phyloP scores from a whole-genome alignment of 495 filamentous ascomycete species.

The Pseudoneurospora amorphoporcata region DNA sequence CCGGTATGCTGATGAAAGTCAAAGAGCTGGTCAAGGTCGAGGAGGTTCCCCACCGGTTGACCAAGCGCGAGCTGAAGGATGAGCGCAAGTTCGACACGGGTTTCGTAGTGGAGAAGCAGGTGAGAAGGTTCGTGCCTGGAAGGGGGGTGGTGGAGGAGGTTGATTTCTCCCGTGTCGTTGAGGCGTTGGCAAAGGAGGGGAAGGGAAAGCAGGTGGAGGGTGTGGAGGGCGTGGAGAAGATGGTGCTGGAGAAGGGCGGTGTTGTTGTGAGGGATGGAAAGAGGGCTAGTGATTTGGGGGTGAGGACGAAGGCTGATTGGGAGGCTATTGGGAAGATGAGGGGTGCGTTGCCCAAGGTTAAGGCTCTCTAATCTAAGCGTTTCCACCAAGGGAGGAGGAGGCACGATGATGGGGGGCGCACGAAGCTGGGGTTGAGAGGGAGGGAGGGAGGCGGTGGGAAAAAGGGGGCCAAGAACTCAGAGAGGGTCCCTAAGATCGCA shows the following conservation, averaged over 20 bases:
- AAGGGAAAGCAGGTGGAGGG: neutral
- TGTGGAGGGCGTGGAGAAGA: neutral
- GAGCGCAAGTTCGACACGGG: conserved; percentile 72
- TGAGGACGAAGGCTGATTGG: neutral
- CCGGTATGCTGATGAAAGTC: conserved; percentile 94
- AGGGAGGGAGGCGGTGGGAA: neutral
- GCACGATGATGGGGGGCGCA: neutral
- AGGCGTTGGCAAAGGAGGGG: neutral
- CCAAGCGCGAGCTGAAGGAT: conserved; percentile 60
- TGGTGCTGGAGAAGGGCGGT: neutral
- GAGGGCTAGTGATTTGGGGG: neutral
- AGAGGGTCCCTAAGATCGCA: neutral
- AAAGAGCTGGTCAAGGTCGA: conserved; percentile 87
- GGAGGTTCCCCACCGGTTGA: conserved; percentile 66
- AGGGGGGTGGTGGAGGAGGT: neutral
- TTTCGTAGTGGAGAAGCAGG: conserved; percentile 67
- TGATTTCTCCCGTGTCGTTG: neutral
- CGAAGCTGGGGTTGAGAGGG: neutral
- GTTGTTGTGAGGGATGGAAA: conserved; percentile 3
- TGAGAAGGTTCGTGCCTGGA: neutral
- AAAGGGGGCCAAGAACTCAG: neutral
- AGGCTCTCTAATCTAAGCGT: neutral
- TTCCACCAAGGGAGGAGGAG: neutral
- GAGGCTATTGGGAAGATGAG: neutral
- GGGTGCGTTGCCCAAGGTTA: neutral